phyloP scores from a whole-genome alignment of 2,329 filamentous ascomycete species.

The Falciphora oryzae region DNA sequence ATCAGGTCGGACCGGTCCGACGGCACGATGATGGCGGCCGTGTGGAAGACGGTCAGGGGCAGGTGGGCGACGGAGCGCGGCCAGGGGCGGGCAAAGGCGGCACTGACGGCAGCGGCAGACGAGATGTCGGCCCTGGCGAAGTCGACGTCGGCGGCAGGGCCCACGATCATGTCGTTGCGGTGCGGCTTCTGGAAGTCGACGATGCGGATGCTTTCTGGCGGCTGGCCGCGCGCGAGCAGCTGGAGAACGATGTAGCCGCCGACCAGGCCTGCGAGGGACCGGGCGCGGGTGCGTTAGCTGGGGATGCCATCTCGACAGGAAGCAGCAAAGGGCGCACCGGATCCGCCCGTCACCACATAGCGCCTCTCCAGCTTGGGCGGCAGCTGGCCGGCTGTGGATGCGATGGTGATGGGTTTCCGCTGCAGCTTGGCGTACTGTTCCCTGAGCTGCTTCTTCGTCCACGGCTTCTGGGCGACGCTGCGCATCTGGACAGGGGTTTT shows the following conservation, averaged over 20 bases:
- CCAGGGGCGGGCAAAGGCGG: slow-evolving; percentile 40
- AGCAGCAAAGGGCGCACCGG: slow-evolving; percentile 24
- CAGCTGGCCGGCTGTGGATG: slow-evolving; percentile 22
- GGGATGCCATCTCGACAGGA: neutral
- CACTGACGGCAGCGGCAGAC: slow-evolving; percentile 28
- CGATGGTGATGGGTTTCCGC: slow-evolving; percentile 21
- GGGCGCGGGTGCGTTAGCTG: neutral
- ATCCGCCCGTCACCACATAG: slow-evolving; percentile 32
- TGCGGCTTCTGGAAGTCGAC: slow-evolving; percentile 38
- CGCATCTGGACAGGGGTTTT: slow-evolving; percentile 24
- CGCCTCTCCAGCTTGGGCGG: slow-evolving; percentile 29
- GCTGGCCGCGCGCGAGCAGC: slow-evolving; percentile 39
- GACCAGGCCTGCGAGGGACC: slow-evolving; percentile 24
- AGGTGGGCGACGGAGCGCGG: slow-evolving; percentile 28
- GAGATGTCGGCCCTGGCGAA: slow-evolving; percentile 40
- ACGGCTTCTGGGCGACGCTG: slow-evolving; percentile 22
- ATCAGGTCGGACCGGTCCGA: slow-evolving; percentile 35
- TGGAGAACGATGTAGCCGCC: slow-evolving; percentile 44
- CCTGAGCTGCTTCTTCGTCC: slow-evolving; percentile 26
- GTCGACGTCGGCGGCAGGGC: slow-evolving; percentile 27
- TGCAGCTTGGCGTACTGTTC: slow-evolving; percentile 27
- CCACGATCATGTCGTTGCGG: slow-evolving; percentile 31
- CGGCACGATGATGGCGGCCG: slow-evolving; percentile 39
- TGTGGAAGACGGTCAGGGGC: slow-evolving; percentile 45
- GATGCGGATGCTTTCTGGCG: slow-evolving; percentile 39